Conservation (phyloP, 805 yeast species). For the Candida coleopterorum region DNA sequence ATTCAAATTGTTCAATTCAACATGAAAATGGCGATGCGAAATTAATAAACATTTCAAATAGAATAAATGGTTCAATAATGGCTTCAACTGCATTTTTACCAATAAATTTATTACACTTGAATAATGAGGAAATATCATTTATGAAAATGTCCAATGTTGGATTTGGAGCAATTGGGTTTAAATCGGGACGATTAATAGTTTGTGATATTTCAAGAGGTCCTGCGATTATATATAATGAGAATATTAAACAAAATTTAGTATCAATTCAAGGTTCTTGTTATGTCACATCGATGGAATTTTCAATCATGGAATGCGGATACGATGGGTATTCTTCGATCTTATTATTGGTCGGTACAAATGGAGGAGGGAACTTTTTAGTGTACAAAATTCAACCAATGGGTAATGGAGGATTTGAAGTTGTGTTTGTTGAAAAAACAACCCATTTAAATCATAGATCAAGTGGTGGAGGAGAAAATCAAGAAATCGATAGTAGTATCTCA, state of each 20-base stretch:
- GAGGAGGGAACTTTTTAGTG: slow-evolving; percentile 61
- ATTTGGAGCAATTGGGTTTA: slow-evolving; percentile 76
- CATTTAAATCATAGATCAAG: slow-evolving; percentile 30
- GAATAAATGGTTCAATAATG: slow-evolving; percentile 43
- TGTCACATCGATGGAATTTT: slow-evolving; percentile 65
- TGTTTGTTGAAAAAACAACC: slow-evolving; percentile 40
- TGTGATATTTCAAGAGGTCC: slow-evolving; percentile 75
- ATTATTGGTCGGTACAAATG: slow-evolving; percentile 69
- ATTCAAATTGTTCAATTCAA: slow-evolving; percentile 22
- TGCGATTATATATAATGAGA: slow-evolving; percentile 49
- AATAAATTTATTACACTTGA: slow-evolving; percentile 21
- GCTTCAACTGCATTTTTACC: slow-evolving; percentile 32
- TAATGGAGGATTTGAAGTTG: slow-evolving; percentile 56
- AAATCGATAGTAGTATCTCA: slow-evolving; percentile 49
- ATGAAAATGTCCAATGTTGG: slow-evolving; percentile 71
- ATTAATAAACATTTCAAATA: slow-evolving; percentile 47
- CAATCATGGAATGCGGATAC: slow-evolving; percentile 62
- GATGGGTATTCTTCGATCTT: slow-evolving; percentile 71
- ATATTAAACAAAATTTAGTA: slow-evolving; percentile 24
- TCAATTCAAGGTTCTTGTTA: slow-evolving; percentile 26
- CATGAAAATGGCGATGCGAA: slow-evolving; percentile 32
- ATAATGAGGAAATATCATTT: slow-evolving; percentile 46
- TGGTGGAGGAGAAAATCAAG: slow-evolving; percentile 34
- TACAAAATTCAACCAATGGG: slow-evolving; percentile 62
- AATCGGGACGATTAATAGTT: slow-evolving; percentile 67